Evolutionary conservation across 1,139 yeast species (phyloP).

Genomic region (Spencermartinsiella ligniputridi): DNA sequence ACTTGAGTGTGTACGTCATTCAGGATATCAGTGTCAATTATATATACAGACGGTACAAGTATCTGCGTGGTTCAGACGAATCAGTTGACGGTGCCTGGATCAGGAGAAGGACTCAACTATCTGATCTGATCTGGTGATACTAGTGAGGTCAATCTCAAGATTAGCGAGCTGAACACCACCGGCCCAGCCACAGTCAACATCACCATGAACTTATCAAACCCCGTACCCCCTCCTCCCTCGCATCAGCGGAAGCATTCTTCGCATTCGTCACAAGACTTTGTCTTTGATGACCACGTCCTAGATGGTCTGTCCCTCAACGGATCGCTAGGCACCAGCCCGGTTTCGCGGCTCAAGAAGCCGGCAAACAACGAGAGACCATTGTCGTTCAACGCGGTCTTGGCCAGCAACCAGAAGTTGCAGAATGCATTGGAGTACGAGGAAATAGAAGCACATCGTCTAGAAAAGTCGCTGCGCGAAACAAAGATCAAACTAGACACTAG

Average conservation of each 20-base stretch:
- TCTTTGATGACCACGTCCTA: background rate
- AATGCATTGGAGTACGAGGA: slow-evolving; percentile 28
- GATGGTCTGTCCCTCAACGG: background rate
- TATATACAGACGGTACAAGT: no score
- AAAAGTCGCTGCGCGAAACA: slow-evolving; percentile 21
- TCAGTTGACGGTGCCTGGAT: no score
- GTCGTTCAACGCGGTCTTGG: slow-evolving; percentile 2
- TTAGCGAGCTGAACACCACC: no score
- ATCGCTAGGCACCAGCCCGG: background rate
- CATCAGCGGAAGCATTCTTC: background rate
- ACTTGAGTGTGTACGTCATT: no score
- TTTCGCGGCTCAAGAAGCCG: background rate
- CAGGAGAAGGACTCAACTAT: no score
- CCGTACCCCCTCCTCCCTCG: background rate
- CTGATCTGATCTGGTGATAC: no score
- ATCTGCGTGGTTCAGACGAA: no score
- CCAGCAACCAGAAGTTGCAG: slow-evolving; percentile 20
- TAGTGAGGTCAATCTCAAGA: no score
- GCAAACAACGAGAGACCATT: background rate
- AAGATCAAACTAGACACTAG: slow-evolving; percentile 18
- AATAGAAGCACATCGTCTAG: slow-evolving; percentile 23
- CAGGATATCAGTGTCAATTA: no score
- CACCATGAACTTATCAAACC: background rate
- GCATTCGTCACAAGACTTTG: background rate
- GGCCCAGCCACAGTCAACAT: no score